Evolutionary conservation across 2,329 filamentous ascomycete species (phyloP), one percentile per base, ranked within the genome.

Genomic region (Pseudogymnoascus sp.): DNA sequence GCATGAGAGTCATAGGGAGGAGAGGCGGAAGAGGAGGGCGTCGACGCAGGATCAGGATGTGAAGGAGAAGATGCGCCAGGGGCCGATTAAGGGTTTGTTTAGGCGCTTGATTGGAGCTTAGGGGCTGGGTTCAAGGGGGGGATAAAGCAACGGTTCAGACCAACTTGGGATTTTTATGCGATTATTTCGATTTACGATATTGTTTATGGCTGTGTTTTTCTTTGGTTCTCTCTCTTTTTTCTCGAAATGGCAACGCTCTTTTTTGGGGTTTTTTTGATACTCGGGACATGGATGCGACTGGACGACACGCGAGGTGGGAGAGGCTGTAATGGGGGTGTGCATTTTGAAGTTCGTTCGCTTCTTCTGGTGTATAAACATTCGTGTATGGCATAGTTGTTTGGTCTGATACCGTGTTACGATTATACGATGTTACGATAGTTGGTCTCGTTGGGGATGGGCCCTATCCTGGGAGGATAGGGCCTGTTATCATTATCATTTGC

Each of bases 11-110:
- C 36, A 23, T 28, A 57, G 43, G 31, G 48, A 28, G 23, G 51
- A 57, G 36, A 48, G 62, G 57, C 61, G 62, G 63, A 63, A 21
- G 61, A 63, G 60, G 45, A 23, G 37, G 16, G 51, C 28, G 31
- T 45, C 43, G 10, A 45, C 19, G 43, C 1, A 6, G 43, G 43
- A 45, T 45, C 43, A 23, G 16, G 43, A 3, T 45, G 39, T 21
- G 16, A 45, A 45, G 43, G 43, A 45, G 43, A 45, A 45, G 43
- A 23, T 13, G 19, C 19, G 19, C 10, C 43, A 21, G 19, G 43
- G 43, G 43, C 43, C 43, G 19, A 45, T 45, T 45, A 45, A 45
- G 23, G 43, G 43, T 14, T 45, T 45, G 43, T 45, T 45, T 13
- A 45, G 19, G 43, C 43, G 43, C 43, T 45, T 45, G 43, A 45